Evolutionary conservation across 345 rosid genomes (phyloP), one percentile per base, ranked within the genome.

Genomic region (Passiflora organensis): DNA sequence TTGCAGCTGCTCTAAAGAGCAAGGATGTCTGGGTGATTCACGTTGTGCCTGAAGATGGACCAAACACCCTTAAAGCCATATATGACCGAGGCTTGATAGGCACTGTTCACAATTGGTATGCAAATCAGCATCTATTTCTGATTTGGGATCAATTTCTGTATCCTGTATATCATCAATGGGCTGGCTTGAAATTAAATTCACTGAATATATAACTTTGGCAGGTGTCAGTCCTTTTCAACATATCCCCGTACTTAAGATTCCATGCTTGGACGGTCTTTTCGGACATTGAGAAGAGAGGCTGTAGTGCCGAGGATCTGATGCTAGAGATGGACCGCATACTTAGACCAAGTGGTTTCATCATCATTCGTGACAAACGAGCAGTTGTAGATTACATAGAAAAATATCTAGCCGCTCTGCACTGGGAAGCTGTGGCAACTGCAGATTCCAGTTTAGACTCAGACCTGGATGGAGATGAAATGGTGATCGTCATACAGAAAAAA

Each of bases 1-100:
- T 91, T 59, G 96, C 82, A 11, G 95, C 96, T 61, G 95, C 96
- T 38, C 77, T 91, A 13, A 85, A 74, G 62, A 72, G 62, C 38
- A 91, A 91, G 70, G 83, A 88, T 71, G 89, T 85, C 1, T 91
- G 98, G 98, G 93, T 86, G 50, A 91, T 88, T 96, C 85, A 84
- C 69, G 93, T 86, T 18, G 83, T 84, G 58, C 79, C 87, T 2
- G 78, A 79, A 25, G 88, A 88, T 12, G 93, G 93, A 47, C 95
- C 86, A 22, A 87, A 86, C 78, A 91, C 90, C 12, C 72, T 91
- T 11, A 88, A 86, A 76, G 56, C 86, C 58, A 75, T 91, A 57
- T 88, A 88, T 43, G 96, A 91, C 74, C 76, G 98, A 54, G 95
- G 96, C 66, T 64, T 91, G 38, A 88, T 91, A 20, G 91, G 98